Percentiles rank a stretch among this genome's conserved stretches.
phyloP scores from a whole-genome alignment of 208 protist genomes.

The Acanthamoeba sp. region DNA sequence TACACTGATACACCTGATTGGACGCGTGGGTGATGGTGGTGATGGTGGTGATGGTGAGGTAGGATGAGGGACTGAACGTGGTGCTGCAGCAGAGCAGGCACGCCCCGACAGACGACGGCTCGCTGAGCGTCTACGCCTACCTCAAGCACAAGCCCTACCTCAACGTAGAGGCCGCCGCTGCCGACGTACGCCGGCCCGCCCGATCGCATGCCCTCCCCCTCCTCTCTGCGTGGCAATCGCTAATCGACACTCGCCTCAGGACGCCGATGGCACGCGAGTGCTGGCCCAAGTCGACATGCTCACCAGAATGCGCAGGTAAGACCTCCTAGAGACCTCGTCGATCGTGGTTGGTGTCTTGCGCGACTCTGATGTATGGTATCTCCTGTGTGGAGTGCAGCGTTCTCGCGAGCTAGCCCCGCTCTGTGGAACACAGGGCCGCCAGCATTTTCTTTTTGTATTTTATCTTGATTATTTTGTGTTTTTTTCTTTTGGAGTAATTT shows the following conservation, averaged over 20 bases:
- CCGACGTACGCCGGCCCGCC: conserved; percentile 40
- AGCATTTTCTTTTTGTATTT: too few species aligned
- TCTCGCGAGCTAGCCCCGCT: too few species aligned
- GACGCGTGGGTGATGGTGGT: neutral
- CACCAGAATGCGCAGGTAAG: conserved; percentile 4
- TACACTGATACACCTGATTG: neutral
- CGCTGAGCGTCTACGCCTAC: conserved; percentile 47
- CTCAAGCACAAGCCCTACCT: conserved; percentile 56
- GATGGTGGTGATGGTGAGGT: too few species aligned
- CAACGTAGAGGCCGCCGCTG: conserved; percentile 56
- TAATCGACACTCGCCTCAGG: neutral
- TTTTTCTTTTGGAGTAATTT: too few species aligned
- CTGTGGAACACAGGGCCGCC: too few species aligned
- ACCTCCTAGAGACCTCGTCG: too few species aligned
- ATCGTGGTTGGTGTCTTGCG: too few species aligned
- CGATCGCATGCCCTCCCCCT: neutral
- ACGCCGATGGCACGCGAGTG: neutral
- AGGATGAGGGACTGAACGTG: conserved; percentile 33
- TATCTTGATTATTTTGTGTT: too few species aligned
- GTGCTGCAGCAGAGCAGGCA: conserved; percentile 54
- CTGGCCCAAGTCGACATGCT: conserved; percentile 53
- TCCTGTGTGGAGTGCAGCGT: too few species aligned
- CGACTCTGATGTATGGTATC: too few species aligned
- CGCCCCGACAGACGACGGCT: conserved; percentile 41
- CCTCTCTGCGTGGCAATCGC: neutral